Base-by-base conservation (phyloP, 768 basidiomycete species). In the Termitomyces sp. region DNA sequence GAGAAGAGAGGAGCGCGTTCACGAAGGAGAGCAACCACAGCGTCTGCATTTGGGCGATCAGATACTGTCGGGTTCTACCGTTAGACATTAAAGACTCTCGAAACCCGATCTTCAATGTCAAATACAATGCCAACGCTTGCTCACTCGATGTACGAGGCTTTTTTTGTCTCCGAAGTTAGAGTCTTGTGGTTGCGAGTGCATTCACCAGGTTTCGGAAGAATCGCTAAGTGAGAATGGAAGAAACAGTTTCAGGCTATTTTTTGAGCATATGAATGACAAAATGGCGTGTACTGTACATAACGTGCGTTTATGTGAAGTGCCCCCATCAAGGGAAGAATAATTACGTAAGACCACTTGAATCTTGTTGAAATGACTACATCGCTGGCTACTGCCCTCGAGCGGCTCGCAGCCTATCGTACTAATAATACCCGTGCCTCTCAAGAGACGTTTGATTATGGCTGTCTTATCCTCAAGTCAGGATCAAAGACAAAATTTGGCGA, bases 401-500 rank as follows among this genome's bases (percentile, higher is more conserved):
- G 74, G 57, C 79, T 87, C 19, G 78, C 84, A 33, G 75, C 71
- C 4, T 84, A 79, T 64, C 76, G 83, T 54, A 65, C 73, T 50
- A 79, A 78, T 35, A 82, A 79, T 62, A 72, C 70, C 19, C 69
- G 80, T 43, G 77, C 79, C 0, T 86, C 87, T 1, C 80, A 83
- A 57, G 83, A 87, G 52, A 76, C 77, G 3, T 80, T 88, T 23
- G 71, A 81, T 43, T 74, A 81, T 45, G 87, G 86, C 3, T 58
- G 73, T 8, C 35, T 70, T 1, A 63, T 89, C 1, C 70, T 89
- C 41, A 75, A 80, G 52, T 75, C 78, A 3, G 77, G 79, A 55
- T 71, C 56, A 1, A 61, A 72, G 3, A 61, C 67, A 28, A 79
- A 76, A 47, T 68, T 81, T 28, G 83, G 80, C 3, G 82, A 87